Conservation (phyloP, 1,284 basidiomycete species). For the Rhodofomes roseus region DNA sequence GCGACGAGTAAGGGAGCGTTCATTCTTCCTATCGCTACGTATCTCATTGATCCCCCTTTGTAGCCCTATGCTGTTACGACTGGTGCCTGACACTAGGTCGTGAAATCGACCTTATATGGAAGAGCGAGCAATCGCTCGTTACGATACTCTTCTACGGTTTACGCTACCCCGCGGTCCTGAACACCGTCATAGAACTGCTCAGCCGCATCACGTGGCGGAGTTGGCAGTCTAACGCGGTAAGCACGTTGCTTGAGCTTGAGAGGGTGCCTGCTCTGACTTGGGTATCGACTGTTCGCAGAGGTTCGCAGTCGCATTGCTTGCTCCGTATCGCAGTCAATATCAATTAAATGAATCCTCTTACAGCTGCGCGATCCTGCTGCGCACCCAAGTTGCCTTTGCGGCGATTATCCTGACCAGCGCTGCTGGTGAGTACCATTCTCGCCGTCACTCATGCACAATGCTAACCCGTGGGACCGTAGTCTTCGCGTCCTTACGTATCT, state of each 20-base stretch:
- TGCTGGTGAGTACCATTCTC: not conserved
- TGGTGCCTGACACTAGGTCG: slow-evolving; percentile 1
- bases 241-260: not conserved
- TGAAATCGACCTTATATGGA: slow-evolving; percentile 5
- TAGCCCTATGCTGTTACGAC: slow-evolving; percentile 6
- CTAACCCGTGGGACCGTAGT: slow-evolving; percentile 1
- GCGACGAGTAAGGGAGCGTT: not conserved
- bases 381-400: not conserved
- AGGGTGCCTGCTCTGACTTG: not conserved
- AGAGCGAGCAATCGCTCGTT: not conserved
- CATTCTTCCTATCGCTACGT: not conserved
- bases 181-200: not conserved
- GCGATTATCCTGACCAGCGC: not conserved
- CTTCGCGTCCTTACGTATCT: slow-evolving; percentile 14
- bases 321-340: not conserved
- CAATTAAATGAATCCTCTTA: not conserved
- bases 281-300: not conserved
- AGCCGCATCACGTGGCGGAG: not conserved
- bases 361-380: not conserved
- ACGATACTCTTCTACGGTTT: not conserved
- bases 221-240: not conserved
- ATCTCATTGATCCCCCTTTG: not conserved
- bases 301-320: not conserved
- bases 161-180: slow-evolving; percentile 3
- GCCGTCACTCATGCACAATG: no score